Conservation (phyloP, 225 moss, liverwort and hornwort genomes). For the Antitrichia curtipendula region DNA sequence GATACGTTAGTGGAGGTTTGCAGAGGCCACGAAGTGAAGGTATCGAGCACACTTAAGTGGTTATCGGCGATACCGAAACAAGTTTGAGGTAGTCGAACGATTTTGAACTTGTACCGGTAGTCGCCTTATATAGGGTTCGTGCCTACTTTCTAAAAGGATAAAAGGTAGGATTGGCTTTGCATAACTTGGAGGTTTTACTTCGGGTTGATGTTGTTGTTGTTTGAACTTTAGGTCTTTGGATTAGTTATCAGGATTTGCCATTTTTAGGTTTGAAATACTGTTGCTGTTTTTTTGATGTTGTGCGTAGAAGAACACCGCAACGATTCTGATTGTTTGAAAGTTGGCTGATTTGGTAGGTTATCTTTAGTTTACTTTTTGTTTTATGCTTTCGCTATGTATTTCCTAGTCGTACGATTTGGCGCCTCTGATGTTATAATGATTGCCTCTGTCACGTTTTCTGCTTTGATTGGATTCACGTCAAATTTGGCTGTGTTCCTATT, state of each 20-base stretch:
- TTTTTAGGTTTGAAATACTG: neutral
- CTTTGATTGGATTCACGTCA: neutral
- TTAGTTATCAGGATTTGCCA: neutral
- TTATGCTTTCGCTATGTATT: neutral
- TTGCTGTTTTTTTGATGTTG: neutral
- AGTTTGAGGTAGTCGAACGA: neutral
- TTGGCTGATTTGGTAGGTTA: neutral
- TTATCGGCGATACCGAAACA: neutral
- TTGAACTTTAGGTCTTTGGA: neutral
- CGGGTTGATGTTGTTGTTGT: neutral
- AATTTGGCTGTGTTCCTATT: neutral
- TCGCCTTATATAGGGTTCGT: neutral
- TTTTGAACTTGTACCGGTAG: neutral
- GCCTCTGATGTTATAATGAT: neutral
- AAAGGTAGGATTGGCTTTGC: neutral
- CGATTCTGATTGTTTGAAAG: neutral
- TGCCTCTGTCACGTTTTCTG: neutral
- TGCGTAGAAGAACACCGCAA: neutral
- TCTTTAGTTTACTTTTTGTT: neutral
- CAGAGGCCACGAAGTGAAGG: neutral
- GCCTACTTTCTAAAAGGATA: neutral
- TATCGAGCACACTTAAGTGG: neutral
- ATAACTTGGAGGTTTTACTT: neutral
- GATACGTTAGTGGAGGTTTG: neutral
- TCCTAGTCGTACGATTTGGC: neutral